Evolutionary conservation across 768 basidiomycete species (phyloP).

Genomic region (Leccinum obscurum): DNA sequence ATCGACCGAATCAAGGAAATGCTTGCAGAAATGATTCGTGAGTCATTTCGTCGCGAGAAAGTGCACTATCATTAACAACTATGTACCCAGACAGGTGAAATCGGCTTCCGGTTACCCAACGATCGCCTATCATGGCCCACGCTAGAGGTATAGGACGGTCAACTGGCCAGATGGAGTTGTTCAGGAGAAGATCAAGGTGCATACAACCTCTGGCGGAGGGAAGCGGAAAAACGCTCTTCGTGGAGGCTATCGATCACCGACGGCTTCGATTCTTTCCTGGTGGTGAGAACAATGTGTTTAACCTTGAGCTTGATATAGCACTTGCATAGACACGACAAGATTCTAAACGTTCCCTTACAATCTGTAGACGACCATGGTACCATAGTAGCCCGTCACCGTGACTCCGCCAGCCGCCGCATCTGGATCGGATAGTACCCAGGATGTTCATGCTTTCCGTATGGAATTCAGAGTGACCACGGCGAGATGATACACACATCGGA

Average conservation of each 20-base stretch:
- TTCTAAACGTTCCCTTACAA: background rate
- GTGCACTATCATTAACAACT: background rate
- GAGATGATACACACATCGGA: no score
- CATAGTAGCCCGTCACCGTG: background rate
- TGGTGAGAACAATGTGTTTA: background rate
- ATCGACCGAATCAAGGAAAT: constrained; percentile 5
- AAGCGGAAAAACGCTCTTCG: background rate
- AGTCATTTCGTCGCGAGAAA: background rate
- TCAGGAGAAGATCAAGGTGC: no score
- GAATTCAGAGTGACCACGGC: no score
- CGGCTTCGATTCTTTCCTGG: background rate
- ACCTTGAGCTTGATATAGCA: background rate
- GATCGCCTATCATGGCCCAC: no score
- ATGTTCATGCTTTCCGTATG: background rate
- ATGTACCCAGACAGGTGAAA: background rate
- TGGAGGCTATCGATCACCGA: background rate
- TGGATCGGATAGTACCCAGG: background rate
- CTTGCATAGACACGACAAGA: background rate
- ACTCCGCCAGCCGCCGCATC: background rate
- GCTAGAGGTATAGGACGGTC: no score
- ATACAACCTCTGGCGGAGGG: background rate
- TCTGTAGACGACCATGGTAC: background rate
- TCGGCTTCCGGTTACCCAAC: background rate
- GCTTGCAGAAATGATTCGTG: constrained; percentile 7
- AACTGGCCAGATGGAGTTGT: no score